Conservation (phyloP, 208 protist species). For the Crithidia brevicula region DNA sequence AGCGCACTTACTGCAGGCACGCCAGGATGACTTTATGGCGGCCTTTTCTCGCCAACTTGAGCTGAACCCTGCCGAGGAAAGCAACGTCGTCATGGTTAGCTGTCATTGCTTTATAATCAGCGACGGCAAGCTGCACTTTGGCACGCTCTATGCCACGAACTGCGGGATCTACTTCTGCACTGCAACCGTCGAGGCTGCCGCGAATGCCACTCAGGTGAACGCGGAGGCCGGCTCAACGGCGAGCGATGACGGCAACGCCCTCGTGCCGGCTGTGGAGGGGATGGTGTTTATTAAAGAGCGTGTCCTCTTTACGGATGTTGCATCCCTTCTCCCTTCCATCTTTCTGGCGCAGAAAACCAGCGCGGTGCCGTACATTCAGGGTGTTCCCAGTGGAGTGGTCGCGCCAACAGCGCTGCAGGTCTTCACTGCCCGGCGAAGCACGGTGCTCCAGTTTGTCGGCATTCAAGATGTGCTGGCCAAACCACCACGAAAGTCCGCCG, state of each 20-base stretch:
- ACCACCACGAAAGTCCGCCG: conserved; percentile 22
- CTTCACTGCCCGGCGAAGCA: conserved; percentile 48
- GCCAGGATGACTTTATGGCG: conserved; percentile 41
- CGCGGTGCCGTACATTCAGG: conserved; percentile 37
- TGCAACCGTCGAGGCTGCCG: neutral
- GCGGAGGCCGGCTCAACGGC: neutral
- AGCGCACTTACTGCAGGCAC: conserved; percentile 17
- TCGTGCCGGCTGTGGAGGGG: conserved; percentile 11
- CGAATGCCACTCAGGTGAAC: conserved; percentile 5
- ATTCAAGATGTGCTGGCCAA: conserved; percentile 43
- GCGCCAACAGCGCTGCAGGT: conserved; percentile 60
- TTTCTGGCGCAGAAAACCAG: conserved; percentile 27
- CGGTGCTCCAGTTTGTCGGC: conserved; percentile 62
- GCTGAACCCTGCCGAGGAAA: conserved; percentile 33
- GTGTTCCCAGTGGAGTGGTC: conserved; percentile 54
- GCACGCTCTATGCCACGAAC: conserved; percentile 52
- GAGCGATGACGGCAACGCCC: neutral
- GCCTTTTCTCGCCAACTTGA: conserved; percentile 67
- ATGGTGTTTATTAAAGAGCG: conserved; percentile 51
- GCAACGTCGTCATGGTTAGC: conserved; percentile 48
- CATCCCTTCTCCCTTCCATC: conserved; percentile 62
- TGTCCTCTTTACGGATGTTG: conserved; percentile 46
- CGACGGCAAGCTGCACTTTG: conserved; percentile 34
- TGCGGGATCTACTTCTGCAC: conserved; percentile 58
- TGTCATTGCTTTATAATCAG: conserved; percentile 55